These are phyloP conservation scores for Coemansia sp. DNA, from an alignment of 192 early-diverging fungal species.

Conservation along the genomic window DNA sequence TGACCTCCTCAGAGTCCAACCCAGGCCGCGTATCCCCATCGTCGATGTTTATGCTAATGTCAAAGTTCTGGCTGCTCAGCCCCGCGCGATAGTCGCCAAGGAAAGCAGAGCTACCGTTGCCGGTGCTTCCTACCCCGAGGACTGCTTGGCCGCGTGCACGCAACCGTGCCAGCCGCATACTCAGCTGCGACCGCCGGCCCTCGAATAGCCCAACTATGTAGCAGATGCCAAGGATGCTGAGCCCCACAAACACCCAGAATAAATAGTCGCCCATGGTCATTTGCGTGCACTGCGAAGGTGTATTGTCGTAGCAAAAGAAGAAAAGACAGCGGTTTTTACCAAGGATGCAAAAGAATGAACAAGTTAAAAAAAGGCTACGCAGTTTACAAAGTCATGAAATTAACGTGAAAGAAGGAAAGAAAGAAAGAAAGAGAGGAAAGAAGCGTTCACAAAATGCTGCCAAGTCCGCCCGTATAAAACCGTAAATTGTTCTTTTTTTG, in stretches of 20 bases:
- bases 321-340: too few relatives aligned
- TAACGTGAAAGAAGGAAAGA: neutral
- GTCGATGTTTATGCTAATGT: constrained; percentile 45
- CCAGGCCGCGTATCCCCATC: constrained; percentile 44
- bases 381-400: neutral
- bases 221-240: constrained; percentile 40
- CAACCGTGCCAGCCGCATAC: constrained; percentile 31
- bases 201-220: constrained; percentile 42
- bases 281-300: neutral
- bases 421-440: neutral
- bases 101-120: constrained; percentile 15
- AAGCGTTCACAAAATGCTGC: neutral
- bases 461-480: neutral
- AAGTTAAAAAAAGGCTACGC: neutral
- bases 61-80: constrained; percentile 49
- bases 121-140: constrained; percentile 8
- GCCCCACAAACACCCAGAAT: constrained; percentile 33
- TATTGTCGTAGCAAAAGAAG: neutral
- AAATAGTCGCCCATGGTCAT: constrained; percentile 30
- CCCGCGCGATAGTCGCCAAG: constrained; percentile 43
- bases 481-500: neutral
- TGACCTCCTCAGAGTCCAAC: constrained; percentile 48
- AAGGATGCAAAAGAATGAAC: neutral
- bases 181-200: constrained; percentile 28
- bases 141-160: constrained; percentile 14